Percentiles rank a stretch among this genome's conserved stretches.
phyloP scores from a whole-genome alignment of 108 stramenopile species.

The Cylindrotheca closterium region DNA sequence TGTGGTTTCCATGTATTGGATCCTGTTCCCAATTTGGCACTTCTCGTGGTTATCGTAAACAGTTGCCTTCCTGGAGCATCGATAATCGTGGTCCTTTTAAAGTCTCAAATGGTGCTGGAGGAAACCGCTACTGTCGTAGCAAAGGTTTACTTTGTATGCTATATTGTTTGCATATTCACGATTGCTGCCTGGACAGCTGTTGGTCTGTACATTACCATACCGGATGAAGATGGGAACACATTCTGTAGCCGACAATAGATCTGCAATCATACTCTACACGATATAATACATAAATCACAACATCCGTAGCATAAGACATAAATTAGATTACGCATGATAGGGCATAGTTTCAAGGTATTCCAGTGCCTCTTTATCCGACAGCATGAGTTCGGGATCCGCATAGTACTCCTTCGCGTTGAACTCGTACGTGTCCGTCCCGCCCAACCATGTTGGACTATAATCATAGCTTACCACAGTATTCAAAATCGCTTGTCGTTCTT shows the following conservation, averaged over 20 bases:
- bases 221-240: conserved; percentile 39
- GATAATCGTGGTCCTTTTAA: conserved; percentile 61
- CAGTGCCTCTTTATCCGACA: conserved; percentile 45
- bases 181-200: conserved; percentile 72
- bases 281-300: too few species aligned
- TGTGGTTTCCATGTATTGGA: conserved; percentile 41
- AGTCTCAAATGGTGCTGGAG: conserved; percentile 45
- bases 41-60: conserved; percentile 68
- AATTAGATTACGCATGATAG: conserved; percentile 64
- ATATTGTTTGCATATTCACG: conserved; percentile 60
- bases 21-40: conserved; percentile 50
- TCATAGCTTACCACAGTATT: conserved; percentile 50
- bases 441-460: conserved; percentile 59
- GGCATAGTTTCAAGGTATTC: conserved; percentile 61
- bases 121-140: conserved; percentile 64
- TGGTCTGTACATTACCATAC: conserved; percentile 56
- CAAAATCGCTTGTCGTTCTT: conserved; percentile 41
- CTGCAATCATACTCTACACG: too few species aligned
- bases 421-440: conserved; percentile 57
- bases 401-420: conserved; percentile 61
- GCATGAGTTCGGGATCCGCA: conserved; percentile 14
- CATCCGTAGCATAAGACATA: too few species aligned
- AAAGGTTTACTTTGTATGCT: conserved; percentile 60
- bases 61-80: conserved; percentile 62
- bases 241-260: conserved; percentile 7